Base-by-base conservation (phyloP, 345 rosid genomes). In the Eucalyptus curtisii region DNA sequence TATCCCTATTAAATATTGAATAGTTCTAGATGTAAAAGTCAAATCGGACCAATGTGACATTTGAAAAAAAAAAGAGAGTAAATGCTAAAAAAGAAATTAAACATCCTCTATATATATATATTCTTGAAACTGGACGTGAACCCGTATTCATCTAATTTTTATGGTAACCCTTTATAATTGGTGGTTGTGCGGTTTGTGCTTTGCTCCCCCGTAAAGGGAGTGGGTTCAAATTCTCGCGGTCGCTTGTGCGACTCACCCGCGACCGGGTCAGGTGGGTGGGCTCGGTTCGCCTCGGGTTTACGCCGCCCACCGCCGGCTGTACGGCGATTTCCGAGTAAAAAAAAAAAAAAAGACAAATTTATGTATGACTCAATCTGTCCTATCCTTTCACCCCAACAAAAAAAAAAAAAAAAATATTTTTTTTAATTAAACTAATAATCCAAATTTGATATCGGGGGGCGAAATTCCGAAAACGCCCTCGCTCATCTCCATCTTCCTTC, bases 391-490 rank as follows among this genome's bases (percentile, higher is more conserved):
- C 4, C 24, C 40, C 6, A 8, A 8, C 19, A 20, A 20, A 3
- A 6, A 30, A 61, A 2, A 2, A 6, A 2, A 16, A 66, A 64
- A n/a, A 13, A 2, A 13, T 1, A 1, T 49, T 24, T 50, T 50
- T 50, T 57, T 57, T 6, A 3, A 16, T 16, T 8, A 66, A 33
- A 61, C 4, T 8, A 68, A 33, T 33, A 68, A 71, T 17, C 14
- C 10, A 71, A 37, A 37, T 37, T 37, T 5, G 45, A 71, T 10
- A 8, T 37, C 45, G 0, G 2, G 1, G 13, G 13, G 13, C 7
- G 24, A 49, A 82, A 85, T 64, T 31, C 57, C 90, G 87, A 71
- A 89, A 89, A 84, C 55, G 16, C 87, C 89, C 86, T 86, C 66
- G 45, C 12, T n/a, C 55, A 30, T 20, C 49, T 49, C 19, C 84